phyloP scores from a whole-genome alignment of 805 yeast genomes.

The Ogataea zsoltii region DNA sequence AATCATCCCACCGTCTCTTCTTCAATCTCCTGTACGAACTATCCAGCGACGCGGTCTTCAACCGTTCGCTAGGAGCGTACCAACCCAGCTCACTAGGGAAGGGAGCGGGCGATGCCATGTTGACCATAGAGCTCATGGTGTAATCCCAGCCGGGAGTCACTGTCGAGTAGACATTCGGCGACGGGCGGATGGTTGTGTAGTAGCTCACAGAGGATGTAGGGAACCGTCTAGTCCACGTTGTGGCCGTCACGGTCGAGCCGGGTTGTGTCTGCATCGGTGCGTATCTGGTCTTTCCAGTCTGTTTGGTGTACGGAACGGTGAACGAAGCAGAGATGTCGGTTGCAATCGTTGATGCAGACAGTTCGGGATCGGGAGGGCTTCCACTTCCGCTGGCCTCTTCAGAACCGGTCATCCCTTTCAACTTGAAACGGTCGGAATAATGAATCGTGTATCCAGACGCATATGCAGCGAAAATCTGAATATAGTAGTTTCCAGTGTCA shows the following conservation, averaged over 20 bases:
- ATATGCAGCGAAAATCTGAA: slow-evolving; percentile 63
- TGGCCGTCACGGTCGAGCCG: slow-evolving; percentile 62
- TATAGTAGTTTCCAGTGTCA: slow-evolving; percentile 66
- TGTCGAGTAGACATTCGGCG: slow-evolving; percentile 60
- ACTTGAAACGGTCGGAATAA: slow-evolving; percentile 64
- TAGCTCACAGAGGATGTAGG: slow-evolving; percentile 70
- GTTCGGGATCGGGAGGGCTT: slow-evolving; percentile 44
- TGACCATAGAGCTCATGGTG: slow-evolving; percentile 58
- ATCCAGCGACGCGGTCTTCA: slow-evolving; percentile 37
- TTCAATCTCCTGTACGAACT: slow-evolving; percentile 25
- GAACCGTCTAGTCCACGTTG: slow-evolving; percentile 63
- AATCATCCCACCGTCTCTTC: slow-evolving; percentile 37
- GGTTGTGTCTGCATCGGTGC: slow-evolving; percentile 97
- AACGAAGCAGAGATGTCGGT: slow-evolving; percentile 53
- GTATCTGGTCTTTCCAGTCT: slow-evolving; percentile 74
- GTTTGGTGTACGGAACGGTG: slow-evolving; percentile 69
- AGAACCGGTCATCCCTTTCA: slow-evolving; percentile 74
- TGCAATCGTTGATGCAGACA: slow-evolving; percentile 37
- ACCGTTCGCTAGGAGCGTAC: slow-evolving; percentile 62
- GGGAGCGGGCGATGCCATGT: slow-evolving; percentile 72
- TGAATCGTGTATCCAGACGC: slow-evolving; percentile 53
- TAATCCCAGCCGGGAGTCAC: slow-evolving; percentile 85
- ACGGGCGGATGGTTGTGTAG: slow-evolving; percentile 46
- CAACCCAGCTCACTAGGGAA: slow-evolving; percentile 62
- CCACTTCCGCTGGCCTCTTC: slow-evolving; percentile 49